A percentile compares a stretch with the other conserved stretches of the same genome.
Conservation (phyloP, 2,329 filamentous ascomycete species). For the Aciculosporium take region DNA sequence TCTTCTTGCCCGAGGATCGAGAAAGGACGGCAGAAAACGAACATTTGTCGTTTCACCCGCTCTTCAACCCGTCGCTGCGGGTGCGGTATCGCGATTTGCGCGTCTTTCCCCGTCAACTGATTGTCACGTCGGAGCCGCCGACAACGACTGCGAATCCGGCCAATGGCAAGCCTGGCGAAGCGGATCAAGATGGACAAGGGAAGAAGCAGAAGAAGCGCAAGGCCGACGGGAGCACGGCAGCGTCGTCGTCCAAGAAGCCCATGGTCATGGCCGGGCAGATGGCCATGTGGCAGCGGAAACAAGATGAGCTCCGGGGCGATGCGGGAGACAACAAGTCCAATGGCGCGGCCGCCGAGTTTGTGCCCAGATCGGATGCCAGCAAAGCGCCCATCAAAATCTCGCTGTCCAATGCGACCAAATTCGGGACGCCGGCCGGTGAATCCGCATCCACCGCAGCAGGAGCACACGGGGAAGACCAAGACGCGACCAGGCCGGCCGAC, state of each 20-base stretch:
- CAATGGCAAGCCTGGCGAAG: constrained; percentile 10
- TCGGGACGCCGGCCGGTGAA: neutral
- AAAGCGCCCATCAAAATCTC: constrained; percentile 19
- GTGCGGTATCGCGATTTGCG: constrained; percentile 66
- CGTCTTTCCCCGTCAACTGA: constrained; percentile 53
- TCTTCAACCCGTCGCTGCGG: constrained; percentile 52
- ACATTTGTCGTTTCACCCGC: constrained; percentile 52
- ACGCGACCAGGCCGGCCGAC: too few relatives aligned
- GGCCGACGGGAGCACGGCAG: constrained; percentile 23
- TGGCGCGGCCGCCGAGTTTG: neutral
- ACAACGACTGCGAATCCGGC: constrained; percentile 15
- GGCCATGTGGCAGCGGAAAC: constrained; percentile 31
- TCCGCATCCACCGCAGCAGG: neutral
- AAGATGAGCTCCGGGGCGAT: constrained; percentile 23
- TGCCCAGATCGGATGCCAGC: constrained; percentile 2
- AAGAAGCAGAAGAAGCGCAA: constrained; percentile 41
- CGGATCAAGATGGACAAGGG: constrained; percentile 16
- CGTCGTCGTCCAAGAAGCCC: constrained; percentile 21
- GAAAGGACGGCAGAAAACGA: constrained; percentile 39
- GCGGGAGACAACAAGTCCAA: constrained; percentile 1
- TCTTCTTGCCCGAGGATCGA: constrained; percentile 62
- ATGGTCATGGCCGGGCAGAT: constrained; percentile 28
- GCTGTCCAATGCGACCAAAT: constrained; percentile 10
- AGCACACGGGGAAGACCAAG: too few relatives aligned
- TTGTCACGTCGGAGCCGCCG: constrained; percentile 39